Base-by-base conservation (phyloP, 148 eudicot genomes). In the Bassia scoparia region DNA sequence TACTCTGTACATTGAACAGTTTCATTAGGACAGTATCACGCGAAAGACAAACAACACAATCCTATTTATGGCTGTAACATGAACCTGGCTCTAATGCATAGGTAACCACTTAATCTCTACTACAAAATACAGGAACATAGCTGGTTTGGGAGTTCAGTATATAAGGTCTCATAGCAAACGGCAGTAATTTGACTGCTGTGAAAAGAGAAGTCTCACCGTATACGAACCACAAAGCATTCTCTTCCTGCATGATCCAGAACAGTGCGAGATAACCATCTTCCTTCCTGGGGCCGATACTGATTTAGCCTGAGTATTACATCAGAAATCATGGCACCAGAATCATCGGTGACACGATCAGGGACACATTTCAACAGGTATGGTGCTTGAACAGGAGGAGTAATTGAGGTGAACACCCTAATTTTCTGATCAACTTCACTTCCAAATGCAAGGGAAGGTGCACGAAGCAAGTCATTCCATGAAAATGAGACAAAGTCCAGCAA, bases 261-360 rank as follows among this genome's bases (percentile, higher is more conserved):
- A 60, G 98, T 91, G 16, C 96, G 87, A 76, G 98, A 91, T 63
- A 94, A 70, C 98, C 98, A 94, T 50, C 98, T 81, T 4, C 98
- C 98, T 81, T 87, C 88, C 76, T 94, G 98, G 35, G 97, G 98
- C 34, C 91, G 87, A 77, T 91, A 94, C 73, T 85, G 93, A 81
- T 91, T 91, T 80, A 94, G 76, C 52, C 64, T 89, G 46, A 94
- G 84, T 67, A 94, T 89, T 41, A 91, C 87, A 80, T 94, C 97
- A 5, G 97, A 94, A 70, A 94, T 79, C 98, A 94, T 94, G 33
- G 97, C 96, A 62, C 98, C 98, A 24, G 96, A 91, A 83, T 94
- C 89, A 68, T 94, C 98, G 44, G 91, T 91, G 66, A 89, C 97
- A 3, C 96, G 82, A 61, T 94, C 98, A 2, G 97, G 90, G 41